Base-by-base conservation (phyloP, 768 basidiomycete genomes). In the Pisolithus marmoratus region DNA sequence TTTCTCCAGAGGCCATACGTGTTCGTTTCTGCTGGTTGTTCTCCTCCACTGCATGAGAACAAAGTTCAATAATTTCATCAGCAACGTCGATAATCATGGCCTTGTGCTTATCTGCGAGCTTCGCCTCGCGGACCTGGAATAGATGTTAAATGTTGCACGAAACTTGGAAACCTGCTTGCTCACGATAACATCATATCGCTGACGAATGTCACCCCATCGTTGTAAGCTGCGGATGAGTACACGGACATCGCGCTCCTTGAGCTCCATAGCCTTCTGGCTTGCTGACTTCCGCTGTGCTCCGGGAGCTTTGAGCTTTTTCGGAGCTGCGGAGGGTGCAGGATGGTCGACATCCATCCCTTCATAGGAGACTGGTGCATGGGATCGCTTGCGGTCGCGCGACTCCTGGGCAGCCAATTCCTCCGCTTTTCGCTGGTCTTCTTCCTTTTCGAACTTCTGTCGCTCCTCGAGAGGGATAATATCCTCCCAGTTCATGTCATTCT, bases 401-500 rank as follows among this genome's bases (percentile, higher is more conserved):
- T 89, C 87, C 56, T 83, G 81, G 7, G 85, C 73, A 46, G 73
- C 78, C 52, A 84, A 63, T 54, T 92, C 87, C 60, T 91, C 87
- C 36, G 80, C 81, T 61, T 83, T 84, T 52, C 80, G 76, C 52
- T 85, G 78, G 54, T 86, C 85, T 54, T 91, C 86, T 57, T 94
- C 94, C 26, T 80, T 78, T 54, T 92, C 92, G 41, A 86, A 82
- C 65, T 82, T 84, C 67, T 86, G 83, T 6, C 96, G 85, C 61
- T 93, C 93, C 22, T 94, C 93, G 8, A 88, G 67, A 17, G 96
- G 96, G 60, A 99, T 98, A 69, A 99, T 98, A 55, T 98, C 96
- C 64, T 99, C 96, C 96, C 96, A 99, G 62, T 70, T 92, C 83
- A 95, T 93, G 72, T 98, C 95, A 65, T 94, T 92, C 79, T 97